Evolutionary conservation across 257 asterid genomes (phyloP).

Genomic region (Solanum infundibuliforme): DNA sequence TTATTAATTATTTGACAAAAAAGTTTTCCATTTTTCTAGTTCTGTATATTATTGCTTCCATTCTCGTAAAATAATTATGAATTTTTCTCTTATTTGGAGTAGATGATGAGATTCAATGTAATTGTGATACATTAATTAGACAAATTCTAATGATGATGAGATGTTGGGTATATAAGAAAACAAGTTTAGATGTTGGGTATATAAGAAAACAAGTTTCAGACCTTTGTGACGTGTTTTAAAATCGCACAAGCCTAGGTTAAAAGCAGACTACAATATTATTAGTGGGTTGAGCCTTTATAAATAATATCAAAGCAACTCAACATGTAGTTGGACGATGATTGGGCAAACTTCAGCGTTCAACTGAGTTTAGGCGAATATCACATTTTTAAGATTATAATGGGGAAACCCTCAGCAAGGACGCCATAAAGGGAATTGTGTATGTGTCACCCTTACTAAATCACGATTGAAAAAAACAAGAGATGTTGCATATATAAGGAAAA

Average conservation of each 20-base stretch:
- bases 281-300: neutral
- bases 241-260: neutral
- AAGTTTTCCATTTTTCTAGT: neutral
- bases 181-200: neutral
- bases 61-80: neutral
- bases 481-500: neutral
- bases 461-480: neutral
- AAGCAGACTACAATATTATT: neutral
- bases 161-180: no score
- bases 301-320: neutral
- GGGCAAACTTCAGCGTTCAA: no score
- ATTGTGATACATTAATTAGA: neutral
- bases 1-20: neutral
- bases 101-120: neutral
- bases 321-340: no score
- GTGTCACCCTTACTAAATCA: neutral
- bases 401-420: no score
- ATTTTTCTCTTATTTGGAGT: neutral
- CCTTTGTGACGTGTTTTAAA: neutral
- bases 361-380: no score
- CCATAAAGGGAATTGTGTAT: neutral
- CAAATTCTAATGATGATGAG: no score
- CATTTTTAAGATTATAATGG: no score
- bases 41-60: neutral
- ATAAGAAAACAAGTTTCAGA: neutral